Evolutionary conservation across 768 basidiomycete species (phyloP), one percentile per base, ranked within the genome.

Genomic region (Tricholoma furcatifolium): DNA sequence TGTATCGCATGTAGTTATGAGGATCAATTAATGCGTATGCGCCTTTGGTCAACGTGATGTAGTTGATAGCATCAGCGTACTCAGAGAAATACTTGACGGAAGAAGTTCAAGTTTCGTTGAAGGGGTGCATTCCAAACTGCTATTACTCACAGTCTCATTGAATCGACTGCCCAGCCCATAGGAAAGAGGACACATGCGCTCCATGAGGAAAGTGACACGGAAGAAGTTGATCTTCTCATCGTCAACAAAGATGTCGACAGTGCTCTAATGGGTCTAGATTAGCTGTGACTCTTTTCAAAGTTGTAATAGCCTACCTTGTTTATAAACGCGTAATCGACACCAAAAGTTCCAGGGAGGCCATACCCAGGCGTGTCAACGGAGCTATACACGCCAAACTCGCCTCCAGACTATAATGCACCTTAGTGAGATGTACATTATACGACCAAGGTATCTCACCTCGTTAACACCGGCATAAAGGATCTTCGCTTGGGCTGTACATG

Each of bases 1-100:
- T 76, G 66, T 75, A 76, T 47, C 75, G 68, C 76, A 78, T 78
- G 51, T 77, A 76, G 53, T 76, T 77, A 55, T 76, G 76, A 7
- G 76, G 74, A 52, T 78, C 76, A 43, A 78, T 58, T 18, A 78
- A 54, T 0, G 75, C 74, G 43, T 75, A 76, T 18, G 68, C 74
- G 10, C 70, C 73, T 56, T 78, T 76, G 1, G 55, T 63, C 32
- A 62, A 18, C 1, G 75, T 77, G 56, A 78, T 75, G 52, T 76
- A 65, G 48, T 76, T 73, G 23, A 76, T 62, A 2, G 75, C 75
- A 49, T 76, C 73, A 5, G 67, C 74, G 57, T 62, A 78, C 61
- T 74, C 71, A 36, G 43, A 53, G 53, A 78, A 78, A 43, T 78
- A 76, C 76, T 77, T 47, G 1, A 41, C 15, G 17, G 2, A 10